These are phyloP conservation scores for Aureobasidium sp. DNA, from an alignment of 2,329 filamentous ascomycete species.

Conservation along the genomic window DNA sequence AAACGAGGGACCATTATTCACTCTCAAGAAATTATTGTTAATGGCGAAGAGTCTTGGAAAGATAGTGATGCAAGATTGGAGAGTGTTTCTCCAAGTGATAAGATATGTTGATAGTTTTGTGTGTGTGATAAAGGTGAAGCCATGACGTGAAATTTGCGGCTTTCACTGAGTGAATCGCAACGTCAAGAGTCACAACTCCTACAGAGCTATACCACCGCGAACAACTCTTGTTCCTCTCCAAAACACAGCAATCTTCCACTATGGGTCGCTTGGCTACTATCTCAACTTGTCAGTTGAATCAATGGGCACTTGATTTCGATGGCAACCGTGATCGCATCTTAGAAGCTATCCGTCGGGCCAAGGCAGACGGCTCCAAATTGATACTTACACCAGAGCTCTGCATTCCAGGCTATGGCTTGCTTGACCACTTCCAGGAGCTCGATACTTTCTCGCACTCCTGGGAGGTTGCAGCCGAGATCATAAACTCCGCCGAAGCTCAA, in stretches of 20 bases:
- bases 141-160: slow-evolving; percentile 5
- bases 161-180: neutral
- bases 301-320: slow-evolving; percentile 52
- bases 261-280: slow-evolving; percentile 36
- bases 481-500: slow-evolving; percentile 52
- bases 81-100: neutral
- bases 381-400: slow-evolving; percentile 44
- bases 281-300: slow-evolving; percentile 39
- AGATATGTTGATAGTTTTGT: neutral
- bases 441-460: slow-evolving; percentile 40
- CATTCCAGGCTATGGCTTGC: slow-evolving; percentile 56
- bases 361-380: slow-evolving; percentile 54
- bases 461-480: slow-evolving; percentile 56
- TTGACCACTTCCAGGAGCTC: slow-evolving; percentile 55
- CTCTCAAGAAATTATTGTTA: neutral
- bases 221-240: neutral
- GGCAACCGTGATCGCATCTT: slow-evolving; percentile 59
- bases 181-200: neutral
- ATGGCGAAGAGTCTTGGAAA: neutral
- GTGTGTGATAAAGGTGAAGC: neutral
- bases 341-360: slow-evolving; percentile 54
- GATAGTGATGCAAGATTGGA: no score
- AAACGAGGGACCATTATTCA: neutral
- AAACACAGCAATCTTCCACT: neutral
- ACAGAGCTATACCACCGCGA: neutral